Conservation (phyloP, 441 rosid species). For the Melastoma candidum region DNA sequence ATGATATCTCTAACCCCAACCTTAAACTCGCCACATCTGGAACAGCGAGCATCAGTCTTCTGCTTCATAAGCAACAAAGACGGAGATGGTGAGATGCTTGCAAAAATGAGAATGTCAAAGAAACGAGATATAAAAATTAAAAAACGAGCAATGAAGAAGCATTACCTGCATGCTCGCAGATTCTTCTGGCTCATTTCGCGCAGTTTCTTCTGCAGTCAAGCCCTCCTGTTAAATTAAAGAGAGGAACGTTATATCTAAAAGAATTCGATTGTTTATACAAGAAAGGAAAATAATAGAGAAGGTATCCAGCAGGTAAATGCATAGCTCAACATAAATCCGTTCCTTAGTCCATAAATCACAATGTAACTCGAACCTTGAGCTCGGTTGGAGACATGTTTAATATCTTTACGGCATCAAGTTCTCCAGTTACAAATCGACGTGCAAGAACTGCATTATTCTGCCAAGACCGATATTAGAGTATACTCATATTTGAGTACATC, state of each 20-base stretch:
- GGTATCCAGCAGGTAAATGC: no score
- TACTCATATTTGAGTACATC: no score
- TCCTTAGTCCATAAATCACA: no score
- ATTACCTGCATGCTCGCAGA: slow-evolving; percentile 67
- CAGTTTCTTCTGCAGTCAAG: slow-evolving; percentile 73
- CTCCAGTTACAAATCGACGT: slow-evolving; percentile 65
- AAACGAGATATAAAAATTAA: slow-evolving; percentile 1
- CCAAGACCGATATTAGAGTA: slow-evolving; percentile 7
- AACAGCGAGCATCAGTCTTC: slow-evolving; percentile 92
- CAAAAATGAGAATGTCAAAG: neutral
- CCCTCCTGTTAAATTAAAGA: slow-evolving; percentile 54
- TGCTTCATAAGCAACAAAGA: slow-evolving; percentile 25
- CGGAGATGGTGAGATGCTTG: slow-evolving; percentile 5
- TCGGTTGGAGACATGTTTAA: slow-evolving; percentile 84
- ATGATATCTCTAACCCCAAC: slow-evolving; percentile 87
- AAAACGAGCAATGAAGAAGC: no score
- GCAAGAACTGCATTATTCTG: slow-evolving; percentile 66
- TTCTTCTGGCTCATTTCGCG: slow-evolving; percentile 76
- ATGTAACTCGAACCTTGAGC: slow-evolving; percentile 44
- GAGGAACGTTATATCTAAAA: slow-evolving; percentile 1
- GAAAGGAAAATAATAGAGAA: no score
- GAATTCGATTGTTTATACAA: no score
- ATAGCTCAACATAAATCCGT: no score
- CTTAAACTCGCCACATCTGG: slow-evolving; percentile 60
- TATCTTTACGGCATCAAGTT: slow-evolving; percentile 69